These are phyloP conservation scores for Saccharum spontaneum DNA, from an alignment of 176 grass and related monocot genomes.

Conservation along the genomic window DNA sequence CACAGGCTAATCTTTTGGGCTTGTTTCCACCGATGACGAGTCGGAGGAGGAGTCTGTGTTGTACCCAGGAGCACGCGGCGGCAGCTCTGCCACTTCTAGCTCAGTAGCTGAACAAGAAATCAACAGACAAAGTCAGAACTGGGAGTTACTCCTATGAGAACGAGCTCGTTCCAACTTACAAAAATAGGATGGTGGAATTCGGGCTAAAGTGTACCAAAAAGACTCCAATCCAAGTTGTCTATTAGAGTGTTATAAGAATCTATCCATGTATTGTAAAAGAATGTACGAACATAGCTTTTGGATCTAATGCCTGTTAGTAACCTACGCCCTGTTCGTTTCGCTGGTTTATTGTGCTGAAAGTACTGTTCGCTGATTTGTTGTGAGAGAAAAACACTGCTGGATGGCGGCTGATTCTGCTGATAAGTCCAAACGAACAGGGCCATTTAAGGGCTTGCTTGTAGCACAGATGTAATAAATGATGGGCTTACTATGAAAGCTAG, in stretches of 20 bases:
- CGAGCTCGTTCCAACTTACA: constrained; percentile 2
- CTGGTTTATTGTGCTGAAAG: too few species aligned
- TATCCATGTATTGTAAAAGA: constrained; percentile 5
- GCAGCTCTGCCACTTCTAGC: constrained; percentile 41
- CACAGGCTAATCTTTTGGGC: constrained; percentile 30
- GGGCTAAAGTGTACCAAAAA: not conserved
- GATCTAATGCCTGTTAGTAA: not conserved
- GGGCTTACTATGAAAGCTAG: not conserved
- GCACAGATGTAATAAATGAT: not conserved
- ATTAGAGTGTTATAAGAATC: not conserved
- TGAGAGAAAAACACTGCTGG: too few species aligned
- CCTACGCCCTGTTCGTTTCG: too few species aligned
- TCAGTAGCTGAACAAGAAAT: constrained; percentile 36
- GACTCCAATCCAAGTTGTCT: not conserved
- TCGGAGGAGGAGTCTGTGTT: constrained; percentile 22
- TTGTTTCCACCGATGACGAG: constrained; percentile 23
- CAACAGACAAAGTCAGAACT: not conserved
- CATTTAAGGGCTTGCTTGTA: constrained; percentile 8
- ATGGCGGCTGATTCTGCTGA: too few species aligned
- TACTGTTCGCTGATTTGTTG: too few species aligned
- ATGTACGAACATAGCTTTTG: not conserved
- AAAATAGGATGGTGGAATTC: not conserved
- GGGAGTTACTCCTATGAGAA: not conserved
- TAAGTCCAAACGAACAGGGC: too few species aligned
- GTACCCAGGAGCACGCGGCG: constrained; percentile 46